A percentile compares a stretch with the other conserved stretches of the same genome.
Conservation (phyloP, 2,329 filamentous ascomycete species). For the Beauveria asiatica region DNA sequence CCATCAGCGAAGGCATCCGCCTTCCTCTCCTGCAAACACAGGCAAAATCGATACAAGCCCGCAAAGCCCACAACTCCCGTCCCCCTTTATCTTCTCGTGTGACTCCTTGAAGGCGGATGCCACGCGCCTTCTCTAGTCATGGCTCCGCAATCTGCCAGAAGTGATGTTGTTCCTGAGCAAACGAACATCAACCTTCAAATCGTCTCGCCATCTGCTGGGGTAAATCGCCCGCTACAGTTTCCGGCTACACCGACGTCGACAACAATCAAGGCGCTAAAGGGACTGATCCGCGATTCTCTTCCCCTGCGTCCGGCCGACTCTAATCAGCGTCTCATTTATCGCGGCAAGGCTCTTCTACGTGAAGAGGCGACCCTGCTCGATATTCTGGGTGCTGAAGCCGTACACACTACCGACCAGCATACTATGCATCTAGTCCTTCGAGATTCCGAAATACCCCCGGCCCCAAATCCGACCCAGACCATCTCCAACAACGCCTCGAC, state of each 20-base stretch:
- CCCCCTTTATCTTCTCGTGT: not conserved
- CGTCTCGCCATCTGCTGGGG: slow-evolving; percentile 48
- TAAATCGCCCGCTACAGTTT: slow-evolving; percentile 42
- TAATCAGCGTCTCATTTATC: slow-evolving; percentile 52
- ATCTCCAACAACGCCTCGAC: slow-evolving; percentile 17
- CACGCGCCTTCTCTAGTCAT: slow-evolving; percentile 5
- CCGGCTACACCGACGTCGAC: slow-evolving; percentile 39
- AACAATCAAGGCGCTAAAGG: slow-evolving; percentile 50
- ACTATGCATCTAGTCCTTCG: slow-evolving; percentile 47
- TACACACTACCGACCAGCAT: slow-evolving; percentile 38
- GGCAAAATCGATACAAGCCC: not conserved
- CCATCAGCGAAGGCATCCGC: not conserved
- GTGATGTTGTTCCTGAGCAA: not conserved
- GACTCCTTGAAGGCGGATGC: not conserved
- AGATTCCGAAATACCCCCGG: slow-evolving; percentile 19
- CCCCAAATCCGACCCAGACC: slow-evolving; percentile 19
- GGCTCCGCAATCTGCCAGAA: slow-evolving; percentile 4
- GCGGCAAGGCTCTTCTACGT: slow-evolving; percentile 45
- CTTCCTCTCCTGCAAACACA: not conserved
- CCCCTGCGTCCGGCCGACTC: slow-evolving; percentile 42
- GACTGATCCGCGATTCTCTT: slow-evolving; percentile 45
- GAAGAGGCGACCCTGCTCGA: slow-evolving; percentile 48
- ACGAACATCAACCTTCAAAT: slow-evolving; percentile 47
- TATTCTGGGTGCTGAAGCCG: slow-evolving; percentile 47
- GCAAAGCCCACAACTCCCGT: no score